Evolutionary conservation across 305 asterid species (phyloP), one percentile per base, ranked within the genome.

Genomic region (Euphrasia arctica): DNA sequence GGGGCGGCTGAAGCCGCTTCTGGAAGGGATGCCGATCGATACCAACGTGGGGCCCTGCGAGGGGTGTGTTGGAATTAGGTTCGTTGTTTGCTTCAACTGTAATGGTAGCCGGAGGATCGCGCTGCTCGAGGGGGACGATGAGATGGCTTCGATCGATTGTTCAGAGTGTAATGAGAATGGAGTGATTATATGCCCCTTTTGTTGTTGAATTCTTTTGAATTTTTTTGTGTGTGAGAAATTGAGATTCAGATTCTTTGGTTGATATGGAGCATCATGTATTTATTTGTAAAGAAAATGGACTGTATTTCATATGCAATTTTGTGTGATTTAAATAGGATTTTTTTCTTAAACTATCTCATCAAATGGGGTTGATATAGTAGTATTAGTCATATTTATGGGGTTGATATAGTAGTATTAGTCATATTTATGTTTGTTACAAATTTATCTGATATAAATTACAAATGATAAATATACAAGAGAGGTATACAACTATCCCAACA

Each of bases 101-200:
- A 76, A 81, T 28, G 99, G 99, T 0, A 93, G 97, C 81, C 74
- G 84, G 65, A 88, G 82, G 70, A 74, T 90, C 29, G 29, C 74
- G 77, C 69, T 71, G 77, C 69, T 71, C 10, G 85, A 75, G 31
- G 83, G 76, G 29, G 80, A 29, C 15, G 75, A 66, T 10, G 43
- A 39, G 43, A 78, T 73, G 68, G 49, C 12, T 0, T 1, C 67
- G 1, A 58, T 80, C 58, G 78, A 58, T 54, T 90, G 99, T 64
- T 58, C 77, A 0, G 83, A 81, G 60, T 94, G 99, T 78, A 94
- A 94, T 74, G 99, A 94, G 84, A 94, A 94, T 78, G 99, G 99
- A 13, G 54, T 94, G 60, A 70, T 88, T 9, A 69, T 85, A 42
- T 94, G 99, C 70, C 95, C 99, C 28, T 75, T 83, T 65, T 94